phyloP scores from a whole-genome alignment of 352 stramenopile genomes.

The Peronospora destructor region DNA sequence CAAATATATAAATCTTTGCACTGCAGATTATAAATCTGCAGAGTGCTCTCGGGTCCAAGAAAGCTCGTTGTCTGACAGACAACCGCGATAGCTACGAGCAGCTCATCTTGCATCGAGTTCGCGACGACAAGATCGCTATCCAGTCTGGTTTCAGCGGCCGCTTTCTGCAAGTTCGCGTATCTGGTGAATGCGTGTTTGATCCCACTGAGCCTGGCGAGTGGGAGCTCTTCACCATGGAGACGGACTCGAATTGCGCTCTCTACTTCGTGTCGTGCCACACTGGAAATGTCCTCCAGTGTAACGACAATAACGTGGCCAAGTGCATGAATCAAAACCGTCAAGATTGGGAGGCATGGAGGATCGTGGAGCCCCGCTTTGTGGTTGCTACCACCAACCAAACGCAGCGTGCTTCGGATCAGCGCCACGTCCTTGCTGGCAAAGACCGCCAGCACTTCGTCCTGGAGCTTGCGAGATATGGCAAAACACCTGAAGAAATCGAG shows the following conservation, averaged over 20 bases:
- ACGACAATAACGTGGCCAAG: conserved; percentile 13
- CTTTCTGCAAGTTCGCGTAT: conserved; percentile 24
- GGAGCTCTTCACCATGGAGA: conserved; percentile 35
- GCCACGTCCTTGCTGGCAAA: conserved; percentile 5
- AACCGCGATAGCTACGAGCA: conserved; percentile 28
- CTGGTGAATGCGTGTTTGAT: conserved; percentile 29
- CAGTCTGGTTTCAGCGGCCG: conserved; percentile 20
- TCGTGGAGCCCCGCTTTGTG: conserved; percentile 18
- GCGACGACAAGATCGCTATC: conserved; percentile 31
- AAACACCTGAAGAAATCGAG: conserved; percentile 25
- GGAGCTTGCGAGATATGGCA: conserved; percentile 27
- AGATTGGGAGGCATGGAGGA: conserved; percentile 19
- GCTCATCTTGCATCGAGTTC: conserved; percentile 24
- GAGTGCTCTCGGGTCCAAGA: conserved; percentile 29
- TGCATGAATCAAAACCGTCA: conserved; percentile 21
- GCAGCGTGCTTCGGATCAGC: neutral
- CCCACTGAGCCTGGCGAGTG: conserved; percentile 19
- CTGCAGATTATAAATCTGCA: conserved; percentile 23
- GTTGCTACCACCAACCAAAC: neutral
- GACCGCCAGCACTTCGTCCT: conserved; percentile 16
- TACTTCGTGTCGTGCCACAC: conserved; percentile 31
- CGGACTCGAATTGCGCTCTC: conserved; percentile 11
- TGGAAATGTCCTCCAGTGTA: conserved; percentile 23
- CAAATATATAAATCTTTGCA: too few species aligned
- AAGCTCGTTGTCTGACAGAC: conserved; percentile 23